A percentile compares a stretch with the other conserved stretches of the same genome.
Conservation (phyloP, 345 rosid genomes). For the Clarkia xantiana region DNA sequence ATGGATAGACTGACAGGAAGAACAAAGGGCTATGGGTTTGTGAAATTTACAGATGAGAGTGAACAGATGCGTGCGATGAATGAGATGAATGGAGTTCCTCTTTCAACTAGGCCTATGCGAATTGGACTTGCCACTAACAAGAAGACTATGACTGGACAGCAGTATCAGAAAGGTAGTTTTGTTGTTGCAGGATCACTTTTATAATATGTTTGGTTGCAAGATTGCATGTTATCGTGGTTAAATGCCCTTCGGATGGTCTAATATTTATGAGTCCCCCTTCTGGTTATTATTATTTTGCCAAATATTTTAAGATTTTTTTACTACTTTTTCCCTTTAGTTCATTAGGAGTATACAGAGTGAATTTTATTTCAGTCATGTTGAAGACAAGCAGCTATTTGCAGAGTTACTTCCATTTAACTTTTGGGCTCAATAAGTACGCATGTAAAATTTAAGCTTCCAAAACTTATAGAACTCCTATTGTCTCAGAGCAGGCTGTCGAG, state of each 20-base stretch:
- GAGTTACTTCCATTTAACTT: slow-evolving; percentile 36
- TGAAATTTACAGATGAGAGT: slow-evolving; percentile 65
- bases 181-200: neutral
- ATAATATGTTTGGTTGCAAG: too few species aligned
- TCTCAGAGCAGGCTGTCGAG: slow-evolving; percentile 89
- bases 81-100: slow-evolving; percentile 83
- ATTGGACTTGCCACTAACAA: slow-evolving; percentile 69
- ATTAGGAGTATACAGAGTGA: neutral
- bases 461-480: slow-evolving; percentile 72
- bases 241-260: neutral
- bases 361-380: slow-evolving; percentile 19
- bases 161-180: slow-evolving; percentile 42
- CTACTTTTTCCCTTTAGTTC: slow-evolving; percentile 2
- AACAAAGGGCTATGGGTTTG: slow-evolving; percentile 84
- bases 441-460: slow-evolving; percentile 27
- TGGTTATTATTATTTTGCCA: neutral
- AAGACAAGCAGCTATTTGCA: slow-evolving; percentile 35
- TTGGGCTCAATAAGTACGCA: slow-evolving; percentile 37
- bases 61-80: slow-evolving; percentile 79
- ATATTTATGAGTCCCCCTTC: neutral
- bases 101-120: slow-evolving; percentile 90
- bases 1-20: slow-evolving; percentile 82
- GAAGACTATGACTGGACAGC: slow-evolving; percentile 46
- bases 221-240: neutral
- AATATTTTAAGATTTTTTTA: slow-evolving; percentile 2